Evolutionary conservation across 2,329 filamentous ascomycete genomes (phyloP).

Genomic region (Scedosporium apiospermum): DNA sequence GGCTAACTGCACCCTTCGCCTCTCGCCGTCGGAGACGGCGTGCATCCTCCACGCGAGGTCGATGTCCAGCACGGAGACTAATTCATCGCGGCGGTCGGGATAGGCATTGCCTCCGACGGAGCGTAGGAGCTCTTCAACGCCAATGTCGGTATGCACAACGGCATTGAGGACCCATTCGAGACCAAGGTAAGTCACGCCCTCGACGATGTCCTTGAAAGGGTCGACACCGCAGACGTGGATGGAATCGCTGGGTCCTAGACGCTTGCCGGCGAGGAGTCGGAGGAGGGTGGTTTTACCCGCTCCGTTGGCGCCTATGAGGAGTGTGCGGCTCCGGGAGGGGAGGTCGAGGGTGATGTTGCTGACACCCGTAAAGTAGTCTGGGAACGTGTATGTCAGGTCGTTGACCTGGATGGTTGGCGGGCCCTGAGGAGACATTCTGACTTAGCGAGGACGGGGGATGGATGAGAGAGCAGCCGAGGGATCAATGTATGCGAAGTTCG

Average conservation of each 20-base stretch:
- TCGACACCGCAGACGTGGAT: slow-evolving; percentile 77
- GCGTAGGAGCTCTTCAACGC: slow-evolving; percentile 73
- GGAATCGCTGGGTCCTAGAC: slow-evolving; percentile 67
- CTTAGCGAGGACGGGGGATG: not conserved
- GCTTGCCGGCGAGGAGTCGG: slow-evolving; percentile 88
- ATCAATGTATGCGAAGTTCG: not conserved
- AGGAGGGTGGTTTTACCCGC: slow-evolving; percentile 96
- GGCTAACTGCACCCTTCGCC: slow-evolving; percentile 83
- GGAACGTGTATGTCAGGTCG: slow-evolving; percentile 79
- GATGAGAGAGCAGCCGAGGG: not conserved
- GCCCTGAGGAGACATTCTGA: slow-evolving; percentile 17
- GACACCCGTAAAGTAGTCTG: slow-evolving; percentile 73
- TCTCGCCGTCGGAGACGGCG: slow-evolving; percentile 85
- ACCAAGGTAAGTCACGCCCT: slow-evolving; percentile 94
- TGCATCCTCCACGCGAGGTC: slow-evolving; percentile 93
- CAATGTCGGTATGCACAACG: slow-evolving; percentile 91
- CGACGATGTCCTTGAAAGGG: slow-evolving; percentile 81
- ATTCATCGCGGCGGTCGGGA: slow-evolving; percentile 72
- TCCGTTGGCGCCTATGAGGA: slow-evolving; percentile 92
- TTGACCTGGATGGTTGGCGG: slow-evolving; percentile 61
- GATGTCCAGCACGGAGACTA: slow-evolving; percentile 82
- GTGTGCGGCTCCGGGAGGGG: slow-evolving; percentile 73
- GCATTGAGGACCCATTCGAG: slow-evolving; percentile 97
- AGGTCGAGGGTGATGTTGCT: slow-evolving; percentile 64
- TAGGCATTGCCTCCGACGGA: slow-evolving; percentile 83